phyloP scores from a whole-genome alignment of 805 yeast species.

The Suhomyces pyralidae region DNA sequence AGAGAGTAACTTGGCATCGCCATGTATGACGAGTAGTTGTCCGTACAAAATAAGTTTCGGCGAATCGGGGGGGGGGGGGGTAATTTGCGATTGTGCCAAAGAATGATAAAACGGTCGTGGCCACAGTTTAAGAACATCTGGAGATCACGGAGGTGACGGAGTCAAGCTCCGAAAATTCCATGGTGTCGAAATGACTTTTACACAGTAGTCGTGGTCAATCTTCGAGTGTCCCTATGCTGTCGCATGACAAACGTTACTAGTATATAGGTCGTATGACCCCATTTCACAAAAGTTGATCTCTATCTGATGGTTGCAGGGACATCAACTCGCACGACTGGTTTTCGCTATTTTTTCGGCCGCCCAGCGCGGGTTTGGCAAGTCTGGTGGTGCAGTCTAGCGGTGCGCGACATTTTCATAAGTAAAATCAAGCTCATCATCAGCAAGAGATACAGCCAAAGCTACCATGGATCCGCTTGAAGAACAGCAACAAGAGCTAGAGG shows the following conservation, averaged over 20 bases:
- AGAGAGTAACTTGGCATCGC: background rate
- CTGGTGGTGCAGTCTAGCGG: background rate
- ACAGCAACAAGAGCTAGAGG: slow-evolving; percentile 86
- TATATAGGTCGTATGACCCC: background rate
- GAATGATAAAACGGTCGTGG: background rate
- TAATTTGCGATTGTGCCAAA: background rate
- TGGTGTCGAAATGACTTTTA: no score
- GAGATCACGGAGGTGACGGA: background rate
- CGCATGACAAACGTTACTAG: background rate
- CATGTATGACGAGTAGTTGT: background rate
- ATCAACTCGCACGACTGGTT: background rate
- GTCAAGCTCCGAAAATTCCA: background rate
- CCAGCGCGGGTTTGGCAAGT: background rate
- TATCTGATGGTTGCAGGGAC: background rate
- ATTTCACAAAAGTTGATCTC: background rate
- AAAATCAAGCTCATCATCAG: background rate
- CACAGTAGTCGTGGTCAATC: background rate
- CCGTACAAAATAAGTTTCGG: background rate
- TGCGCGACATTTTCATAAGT: background rate
- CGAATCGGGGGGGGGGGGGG: background rate
- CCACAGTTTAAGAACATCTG: background rate
- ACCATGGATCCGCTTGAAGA: slow-evolving; percentile 77
- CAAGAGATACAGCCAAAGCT: background rate
- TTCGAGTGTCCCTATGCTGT: no score
- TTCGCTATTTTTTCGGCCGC: background rate